Evolutionary conservation across 768 basidiomycete species (phyloP).

Genomic region (Mycena galericulata): DNA sequence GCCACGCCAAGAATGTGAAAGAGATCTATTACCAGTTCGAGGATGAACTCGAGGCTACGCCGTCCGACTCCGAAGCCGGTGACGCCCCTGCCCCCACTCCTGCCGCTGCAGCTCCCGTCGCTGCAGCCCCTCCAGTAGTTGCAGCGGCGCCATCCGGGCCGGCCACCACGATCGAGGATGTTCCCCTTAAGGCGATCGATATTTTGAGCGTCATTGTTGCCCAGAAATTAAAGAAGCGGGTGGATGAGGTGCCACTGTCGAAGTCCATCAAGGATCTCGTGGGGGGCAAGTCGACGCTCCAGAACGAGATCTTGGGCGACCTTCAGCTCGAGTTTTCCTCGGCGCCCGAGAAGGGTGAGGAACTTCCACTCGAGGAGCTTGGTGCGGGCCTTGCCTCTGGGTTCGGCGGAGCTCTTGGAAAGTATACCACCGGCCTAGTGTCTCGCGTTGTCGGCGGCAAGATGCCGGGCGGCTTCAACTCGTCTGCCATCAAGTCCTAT

Average conservation of each 20-base stretch:
- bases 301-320: constrained; percentile 98
- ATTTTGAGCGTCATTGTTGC: constrained; percentile 91
- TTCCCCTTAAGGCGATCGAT: constrained; percentile 91
- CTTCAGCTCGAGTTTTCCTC: constrained; percentile 94
- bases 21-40: constrained; percentile 99
- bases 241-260: constrained; percentile 87
- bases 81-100: constrained; percentile 50
- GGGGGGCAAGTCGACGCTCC: constrained; percentile 97
- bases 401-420: constrained; percentile 89
- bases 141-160: constrained; percentile 66
- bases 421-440: constrained; percentile 91
- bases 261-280: constrained; percentile 99
- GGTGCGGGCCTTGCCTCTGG: constrained; percentile 87
- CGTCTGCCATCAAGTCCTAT: constrained; percentile 89
- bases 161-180: constrained; percentile 86
- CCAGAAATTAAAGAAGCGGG: constrained; percentile 97
- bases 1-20: constrained; percentile 94
- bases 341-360: constrained; percentile 98
- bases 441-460: constrained; percentile 94
- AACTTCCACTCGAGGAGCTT: constrained; percentile 95
- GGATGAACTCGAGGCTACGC: constrained; percentile 73
- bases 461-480: constrained; percentile 99
- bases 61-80: constrained; percentile 52
- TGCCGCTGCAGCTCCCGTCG: constrained; percentile 41
- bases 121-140: constrained; percentile 56